Percentiles rank a stretch among this genome's conserved stretches.
These are phyloP conservation scores for Fusarium vanettenii DNA, from an alignment of 2,329 filamentous ascomycete genomes.

Conservation along the genomic window DNA sequence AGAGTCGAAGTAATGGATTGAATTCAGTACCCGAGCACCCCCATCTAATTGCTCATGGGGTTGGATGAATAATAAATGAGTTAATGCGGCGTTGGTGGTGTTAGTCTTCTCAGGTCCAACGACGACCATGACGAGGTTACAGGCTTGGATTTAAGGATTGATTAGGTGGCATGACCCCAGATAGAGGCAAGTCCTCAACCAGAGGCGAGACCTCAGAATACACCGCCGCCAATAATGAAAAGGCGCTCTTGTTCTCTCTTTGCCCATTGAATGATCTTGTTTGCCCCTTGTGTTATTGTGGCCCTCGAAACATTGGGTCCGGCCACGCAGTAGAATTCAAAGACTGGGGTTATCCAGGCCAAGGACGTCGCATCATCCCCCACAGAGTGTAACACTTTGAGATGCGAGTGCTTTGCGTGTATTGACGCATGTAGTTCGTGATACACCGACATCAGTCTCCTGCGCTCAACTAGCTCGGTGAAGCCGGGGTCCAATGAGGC, in stretches of 20 bases:
- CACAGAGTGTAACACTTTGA: constrained; percentile 87
- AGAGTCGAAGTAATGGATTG: constrained; percentile 16
- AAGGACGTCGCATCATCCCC: constrained; percentile 81
- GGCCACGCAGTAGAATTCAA: constrained; percentile 96
- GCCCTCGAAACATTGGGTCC: constrained; percentile 74
- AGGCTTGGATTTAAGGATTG: constrained; percentile 34
- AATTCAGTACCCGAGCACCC: constrained; percentile 1
- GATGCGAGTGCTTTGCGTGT: constrained; percentile 85
- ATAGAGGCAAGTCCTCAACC: constrained; percentile 28
- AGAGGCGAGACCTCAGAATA: constrained; percentile 63
- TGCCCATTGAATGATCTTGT: constrained; percentile 91
- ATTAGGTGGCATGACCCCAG: constrained; percentile 33
- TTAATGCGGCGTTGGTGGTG: constrained; percentile 42
- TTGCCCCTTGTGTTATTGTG: constrained; percentile 85
- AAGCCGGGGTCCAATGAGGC: constrained; percentile 82
- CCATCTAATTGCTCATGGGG: constrained; percentile 19
- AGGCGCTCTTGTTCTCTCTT: constrained; percentile 91
- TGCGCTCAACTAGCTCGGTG: constrained; percentile 64
- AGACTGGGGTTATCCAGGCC: constrained; percentile 90
- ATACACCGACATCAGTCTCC: constrained; percentile 86
- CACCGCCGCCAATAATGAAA: constrained; percentile 98
- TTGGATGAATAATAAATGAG: constrained; percentile 34
- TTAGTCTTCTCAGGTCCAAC: constrained; percentile 24
- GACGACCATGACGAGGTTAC: constrained; percentile 29
- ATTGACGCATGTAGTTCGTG: constrained; percentile 84